Evolutionary conservation across 768 basidiomycete genomes (phyloP), one percentile per base, ranked within the genome.

Genomic region (Tephrocybe sp.): DNA sequence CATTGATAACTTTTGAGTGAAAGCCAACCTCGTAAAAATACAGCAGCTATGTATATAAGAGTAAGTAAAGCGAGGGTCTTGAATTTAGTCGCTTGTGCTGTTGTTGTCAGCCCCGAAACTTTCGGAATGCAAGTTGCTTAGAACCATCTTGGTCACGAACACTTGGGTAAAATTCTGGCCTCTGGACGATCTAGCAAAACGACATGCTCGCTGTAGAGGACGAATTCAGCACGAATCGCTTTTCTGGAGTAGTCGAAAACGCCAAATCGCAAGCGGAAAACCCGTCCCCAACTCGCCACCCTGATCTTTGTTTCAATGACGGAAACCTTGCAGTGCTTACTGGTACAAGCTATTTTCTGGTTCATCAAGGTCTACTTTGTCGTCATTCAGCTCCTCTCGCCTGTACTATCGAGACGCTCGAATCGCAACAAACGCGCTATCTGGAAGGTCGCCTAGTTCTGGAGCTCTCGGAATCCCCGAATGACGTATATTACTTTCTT

Each of bases 301-400:
- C 71, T 14, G 74, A 77, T 40, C 68, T 89, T 14, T 84, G 71
- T 62, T 88, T 90, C 55, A 68, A 71, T 30, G 87, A 89, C 61
- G 88, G 85, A 16, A 89, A 87, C 58, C 64, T 89, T 38, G 84
- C 79, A 13, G 64, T 91, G 26, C 73, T 85, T 41, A 72, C 83
- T 44, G 79, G 72, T 5, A 59, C 68, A 1, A 70, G 68, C 48
- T 88, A 85, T 60, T 90, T 90, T 61, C 63, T 86, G 48, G 82
- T 90, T 2, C 89, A 90, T 62, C 71, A 70, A 55, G 84, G 86
- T 11, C 66, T 89, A 12, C 68, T 91, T 12, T 76, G 70, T 45
- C 80, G 83, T 8, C 87, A 87, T 58, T 90, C 88, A 0, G 58
- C 61, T 1, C 72, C 80, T 32, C 65, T 89, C 4, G 59, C 64